A percentile compares a stretch with the other conserved stretches of the same genome.
These are phyloP conservation scores for Lepidium africanum DNA, from an alignment of 345 rosid genomes.

Conservation along the genomic window DNA sequence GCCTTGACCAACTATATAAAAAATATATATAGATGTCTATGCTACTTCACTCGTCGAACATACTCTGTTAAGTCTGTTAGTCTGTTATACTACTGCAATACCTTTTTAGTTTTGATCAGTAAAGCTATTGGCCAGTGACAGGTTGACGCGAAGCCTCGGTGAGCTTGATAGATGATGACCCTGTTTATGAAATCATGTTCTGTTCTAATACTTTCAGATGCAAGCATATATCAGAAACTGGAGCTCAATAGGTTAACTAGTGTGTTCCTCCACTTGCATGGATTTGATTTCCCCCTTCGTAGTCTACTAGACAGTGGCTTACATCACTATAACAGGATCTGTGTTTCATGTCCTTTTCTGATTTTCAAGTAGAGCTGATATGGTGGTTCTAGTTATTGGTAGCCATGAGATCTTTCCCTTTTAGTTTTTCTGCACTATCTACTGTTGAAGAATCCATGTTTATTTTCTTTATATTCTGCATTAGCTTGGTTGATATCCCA, in stretches of 20 bases:
- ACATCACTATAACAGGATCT: no score
- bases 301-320: no score
- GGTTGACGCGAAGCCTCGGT: slow-evolving; percentile 23
- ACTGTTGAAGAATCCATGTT: background rate
- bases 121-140: background rate
- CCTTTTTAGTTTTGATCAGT: background rate
- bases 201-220: slow-evolving; percentile 89
- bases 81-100: background rate
- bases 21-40: background rate
- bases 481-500: background rate
- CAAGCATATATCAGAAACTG: slow-evolving; percentile 88
- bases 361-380: no score
- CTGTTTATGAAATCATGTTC: slow-evolving; percentile 36
- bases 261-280: background rate
- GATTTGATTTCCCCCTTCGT: background rate
- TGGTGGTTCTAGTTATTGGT: no score
- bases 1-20: slow-evolving; percentile 36
- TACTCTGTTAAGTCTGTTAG: background rate
- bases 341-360: no score
- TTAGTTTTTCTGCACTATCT: background rate
- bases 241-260: slow-evolving; percentile 71
- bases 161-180: slow-evolving; percentile 27
- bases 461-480: background rate
- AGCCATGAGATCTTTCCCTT: no score
- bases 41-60: background rate